These are phyloP conservation scores for Salix suchowensis DNA, from an alignment of 345 rosid genomes.

Conservation along the genomic window DNA sequence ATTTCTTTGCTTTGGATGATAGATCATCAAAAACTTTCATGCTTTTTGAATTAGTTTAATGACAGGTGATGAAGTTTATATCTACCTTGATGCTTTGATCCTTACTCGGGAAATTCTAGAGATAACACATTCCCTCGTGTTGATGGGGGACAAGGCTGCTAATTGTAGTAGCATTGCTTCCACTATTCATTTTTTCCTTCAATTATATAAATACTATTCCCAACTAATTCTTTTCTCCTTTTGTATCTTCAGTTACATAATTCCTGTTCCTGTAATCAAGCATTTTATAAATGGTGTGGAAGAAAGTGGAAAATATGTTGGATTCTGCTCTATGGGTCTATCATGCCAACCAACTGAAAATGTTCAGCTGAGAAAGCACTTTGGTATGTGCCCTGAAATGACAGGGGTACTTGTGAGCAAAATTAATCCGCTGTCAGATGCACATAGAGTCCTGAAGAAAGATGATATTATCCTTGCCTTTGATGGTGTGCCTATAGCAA, in stretches of 20 bases:
- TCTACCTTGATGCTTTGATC: neutral
- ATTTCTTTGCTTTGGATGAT: neutral
- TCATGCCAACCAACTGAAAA: conserved; percentile 86
- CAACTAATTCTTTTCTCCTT: neutral
- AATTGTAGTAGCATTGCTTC: neutral
- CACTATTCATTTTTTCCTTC: neutral
- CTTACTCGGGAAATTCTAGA: neutral
- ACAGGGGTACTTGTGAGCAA: conserved; percentile 79
- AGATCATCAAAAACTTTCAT: neutral
- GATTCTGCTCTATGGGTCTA: conserved; percentile 82
- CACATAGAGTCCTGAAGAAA: conserved; percentile 50
- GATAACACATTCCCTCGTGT: neutral
- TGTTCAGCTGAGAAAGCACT: conserved; percentile 61
- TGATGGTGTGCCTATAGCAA: conserved; percentile 78
- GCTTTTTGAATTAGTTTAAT: neutral
- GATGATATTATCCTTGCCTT: conserved; percentile 75
- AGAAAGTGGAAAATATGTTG: conserved; percentile 62
- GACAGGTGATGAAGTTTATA: neutral
- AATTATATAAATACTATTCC: conserved; percentile 4
- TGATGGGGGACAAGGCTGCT: neutral
- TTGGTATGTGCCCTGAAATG: conserved; percentile 57
- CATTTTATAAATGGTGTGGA: conserved; percentile 71
- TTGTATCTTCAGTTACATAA: conserved; percentile 61
- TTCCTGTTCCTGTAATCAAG: conserved; percentile 77
- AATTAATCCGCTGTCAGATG: conserved; percentile 75